These are phyloP conservation scores for Nidularia pulvinata DNA, from an alignment of 768 basidiomycete species.

Conservation along the genomic window DNA sequence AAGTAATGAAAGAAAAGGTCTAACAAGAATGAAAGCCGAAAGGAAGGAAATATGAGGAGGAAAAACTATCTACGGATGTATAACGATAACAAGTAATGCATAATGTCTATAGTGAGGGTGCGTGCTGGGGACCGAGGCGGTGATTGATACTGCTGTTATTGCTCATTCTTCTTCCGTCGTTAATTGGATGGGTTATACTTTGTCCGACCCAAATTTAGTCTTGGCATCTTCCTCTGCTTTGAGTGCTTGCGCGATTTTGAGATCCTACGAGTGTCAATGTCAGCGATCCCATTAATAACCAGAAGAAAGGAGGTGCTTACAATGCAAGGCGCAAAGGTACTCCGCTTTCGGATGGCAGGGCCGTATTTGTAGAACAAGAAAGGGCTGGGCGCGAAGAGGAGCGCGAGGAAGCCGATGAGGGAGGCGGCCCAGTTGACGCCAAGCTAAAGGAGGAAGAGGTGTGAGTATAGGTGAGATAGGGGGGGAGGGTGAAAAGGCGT, in stretches of 20 bases:
- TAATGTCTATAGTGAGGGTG: too few species aligned
- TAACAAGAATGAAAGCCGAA: too few species aligned
- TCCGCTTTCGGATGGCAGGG: slow-evolving; percentile 48
- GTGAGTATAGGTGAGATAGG: too few species aligned
- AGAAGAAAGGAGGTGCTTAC: slow-evolving; percentile 21
- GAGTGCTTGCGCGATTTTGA: slow-evolving; percentile 37
- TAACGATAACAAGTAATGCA: too few species aligned
- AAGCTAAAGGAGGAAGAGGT: too few species aligned
- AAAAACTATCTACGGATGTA: too few species aligned
- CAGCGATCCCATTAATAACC: background rate
- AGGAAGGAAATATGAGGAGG: too few species aligned
- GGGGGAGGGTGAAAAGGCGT: slow-evolving; percentile 9
- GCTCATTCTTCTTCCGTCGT: too few species aligned
- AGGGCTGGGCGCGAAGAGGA: slow-evolving; percentile 63
- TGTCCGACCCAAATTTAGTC: too few species aligned
- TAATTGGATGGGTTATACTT: background rate
- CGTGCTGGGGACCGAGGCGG: too few species aligned
- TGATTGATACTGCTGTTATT: too few species aligned
- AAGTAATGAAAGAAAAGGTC: too few species aligned
- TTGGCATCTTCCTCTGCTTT: slow-evolving; percentile 8
- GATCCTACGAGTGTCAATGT: slow-evolving; percentile 26
- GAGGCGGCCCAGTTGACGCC: slow-evolving; percentile 53
- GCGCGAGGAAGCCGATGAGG: slow-evolving; percentile 53
- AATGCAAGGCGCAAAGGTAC: slow-evolving; percentile 55
- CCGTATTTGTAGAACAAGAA: slow-evolving; percentile 76